These are phyloP conservation scores for Novymonas esmeraldas DNA, from an alignment of 208 protist species.

Conservation along the genomic window DNA sequence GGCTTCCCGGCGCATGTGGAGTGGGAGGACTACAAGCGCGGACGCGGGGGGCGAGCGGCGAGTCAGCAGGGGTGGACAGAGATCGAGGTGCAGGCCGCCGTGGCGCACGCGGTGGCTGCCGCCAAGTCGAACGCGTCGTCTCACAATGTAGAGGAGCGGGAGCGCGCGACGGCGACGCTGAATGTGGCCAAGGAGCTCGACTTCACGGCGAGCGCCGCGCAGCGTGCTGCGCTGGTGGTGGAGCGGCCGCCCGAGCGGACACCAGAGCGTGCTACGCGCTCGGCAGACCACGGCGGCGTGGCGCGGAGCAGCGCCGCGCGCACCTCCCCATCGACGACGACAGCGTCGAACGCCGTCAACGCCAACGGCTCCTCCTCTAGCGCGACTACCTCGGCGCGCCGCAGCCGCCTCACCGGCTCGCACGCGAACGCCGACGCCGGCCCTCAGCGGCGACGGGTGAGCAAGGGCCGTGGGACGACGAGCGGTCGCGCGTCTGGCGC, in stretches of 20 bases:
- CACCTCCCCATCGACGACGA: constrained; percentile 9
- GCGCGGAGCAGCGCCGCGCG: neutral
- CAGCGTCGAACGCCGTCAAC: neutral
- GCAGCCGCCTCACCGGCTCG: neutral
- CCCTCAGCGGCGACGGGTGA: constrained; percentile 25
- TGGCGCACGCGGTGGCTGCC: constrained; percentile 36
- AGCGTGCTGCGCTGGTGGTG: constrained; percentile 9
- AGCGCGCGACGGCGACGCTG: constrained; percentile 34
- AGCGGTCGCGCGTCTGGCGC: constrained; percentile 5
- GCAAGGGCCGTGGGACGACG: constrained; percentile 21
- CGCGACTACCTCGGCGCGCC: constrained; percentile 1
- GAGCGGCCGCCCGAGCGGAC: constrained; percentile 9
- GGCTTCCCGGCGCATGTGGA: constrained; percentile 58
- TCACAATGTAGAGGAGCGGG: constrained; percentile 39
- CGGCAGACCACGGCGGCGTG: constrained; percentile 1
- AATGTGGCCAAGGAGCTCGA: constrained; percentile 69
- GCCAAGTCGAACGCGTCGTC: constrained; percentile 36
- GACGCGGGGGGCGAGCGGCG: constrained; percentile 3
- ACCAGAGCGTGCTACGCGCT: constrained; percentile 6
- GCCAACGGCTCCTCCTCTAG: constrained; percentile 8
- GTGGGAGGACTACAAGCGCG: constrained; percentile 58
- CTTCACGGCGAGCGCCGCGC: constrained; percentile 46
- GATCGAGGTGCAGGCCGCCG: constrained; percentile 31
- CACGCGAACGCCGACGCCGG: constrained; percentile 8
- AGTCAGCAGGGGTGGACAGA: constrained; percentile 27